Base-by-base conservation (phyloP, 805 yeast genomes). In the Kuraishia cidri region DNA sequence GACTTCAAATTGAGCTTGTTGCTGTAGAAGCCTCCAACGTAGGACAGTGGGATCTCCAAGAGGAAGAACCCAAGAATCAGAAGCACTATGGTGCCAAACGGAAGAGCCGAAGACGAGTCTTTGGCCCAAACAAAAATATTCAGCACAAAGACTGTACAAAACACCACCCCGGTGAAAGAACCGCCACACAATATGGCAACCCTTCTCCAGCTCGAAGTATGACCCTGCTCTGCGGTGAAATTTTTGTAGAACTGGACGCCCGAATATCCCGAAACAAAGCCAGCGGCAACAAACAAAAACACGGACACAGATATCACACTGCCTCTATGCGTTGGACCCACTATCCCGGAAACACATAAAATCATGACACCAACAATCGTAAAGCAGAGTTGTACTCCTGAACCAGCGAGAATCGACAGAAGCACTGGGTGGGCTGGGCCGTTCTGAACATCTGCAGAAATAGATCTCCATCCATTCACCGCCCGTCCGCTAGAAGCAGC, bases 41-140 rank as follows among this genome's bases (percentile, higher is more conserved):
- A 38, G 6, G 88, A 79, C 33, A 86, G 59, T 2, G 95, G 95
- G 8, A 83, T 63, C 44, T 83, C 82, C n/a, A 82, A 52, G 10
- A 79, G 45, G 27, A 79, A 62, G 52, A 83, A 79, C 32, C 78
- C 53, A 6, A 66, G 41, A n/a, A 81, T 51, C 27, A 85, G 52
- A 2, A 72, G 66, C 6, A 80, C 54, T 14, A 85, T 66, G 0
- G 94, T 79, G 5, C 85, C 80, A 43, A 85, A 79, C 10, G 95
- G 95, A 28, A 84, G 60, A 0, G 90, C 87, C 31, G 69, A 62
- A 1, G 92, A 76, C 1, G 92, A 76, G 40, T 78, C 79, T 43
- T 76, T 69, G 2, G 79, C 79, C 85, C 88, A 82, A 7, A 82
- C 76, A 35, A 86, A 69, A 38, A 72, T 58, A 50, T 85, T 86